Evolutionary conservation across 1,284 basidiomycete genomes (phyloP), one percentile per base, ranked within the genome.

Genomic region (Porodaedalea pini): DNA sequence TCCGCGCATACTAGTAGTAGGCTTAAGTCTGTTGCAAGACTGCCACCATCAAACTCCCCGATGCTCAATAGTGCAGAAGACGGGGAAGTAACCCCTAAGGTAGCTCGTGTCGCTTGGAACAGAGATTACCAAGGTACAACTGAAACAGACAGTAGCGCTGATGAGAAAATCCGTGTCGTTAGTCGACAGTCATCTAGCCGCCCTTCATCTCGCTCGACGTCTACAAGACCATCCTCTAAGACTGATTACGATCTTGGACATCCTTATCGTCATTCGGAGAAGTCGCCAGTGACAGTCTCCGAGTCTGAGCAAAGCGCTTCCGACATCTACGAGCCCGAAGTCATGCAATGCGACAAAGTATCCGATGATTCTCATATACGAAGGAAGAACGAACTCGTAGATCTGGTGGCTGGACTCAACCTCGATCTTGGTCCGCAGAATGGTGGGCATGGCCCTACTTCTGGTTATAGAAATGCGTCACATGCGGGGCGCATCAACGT

Each of bases 381-480:
- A 15, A 49, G 58, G 15, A 36, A 49, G 37, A 56, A 57, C 17
- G 58, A 51, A 15, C 49, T 60, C 15, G 54, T 51, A 4, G 54
- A 60, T 45, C 32, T 60, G 8, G 58, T 60, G 21, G 41, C 48
- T 40, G 54, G 54, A n/a, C 44, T 60, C 1, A 44, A 40, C 21
- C 49, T 60, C 13, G 37, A 50, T 23, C 45, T 41, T 15, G 47
- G 54, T 4, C 19, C 23, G 15, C 45, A 25, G 27, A 27, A 50
- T 10, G 32, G 36, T 34, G 17, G 19, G 6, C 41, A 17, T 15
- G 27, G 17, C 19, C 17, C 25, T 29, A 3, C 25, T 7, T 29
- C 51, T 11, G 37, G 37, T 25, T 23, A 29, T 10, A 51, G 34
- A 37, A n/a, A 41, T 7, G 21, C 51, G 23, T 23, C 44, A 15